These are phyloP conservation scores for Protomyces macrosporus DNA, from an alignment of 1,139 yeast species.

Conservation along the genomic window DNA sequence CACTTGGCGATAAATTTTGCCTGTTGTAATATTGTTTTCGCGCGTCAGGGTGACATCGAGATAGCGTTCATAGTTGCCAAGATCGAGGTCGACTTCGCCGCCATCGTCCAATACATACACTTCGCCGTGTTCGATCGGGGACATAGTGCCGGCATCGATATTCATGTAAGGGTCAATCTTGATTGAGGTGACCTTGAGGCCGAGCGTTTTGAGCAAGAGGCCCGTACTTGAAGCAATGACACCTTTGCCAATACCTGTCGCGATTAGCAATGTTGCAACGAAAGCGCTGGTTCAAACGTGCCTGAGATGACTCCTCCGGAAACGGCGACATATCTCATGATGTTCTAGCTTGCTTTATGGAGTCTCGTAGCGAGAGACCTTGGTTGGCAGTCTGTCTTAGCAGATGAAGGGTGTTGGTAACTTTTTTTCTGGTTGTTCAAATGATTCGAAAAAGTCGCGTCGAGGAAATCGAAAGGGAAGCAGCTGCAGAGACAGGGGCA, in stretches of 20 bases:
- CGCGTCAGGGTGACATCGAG: constrained; percentile 84
- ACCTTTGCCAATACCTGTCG: constrained; percentile 98
- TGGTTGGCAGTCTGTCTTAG: background rate
- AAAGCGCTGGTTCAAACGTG: background rate
- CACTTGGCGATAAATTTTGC: constrained; percentile 90
- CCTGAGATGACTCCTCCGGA: constrained; percentile 62
- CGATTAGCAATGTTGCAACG: constrained; percentile 83
- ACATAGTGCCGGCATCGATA: constrained; percentile 99
- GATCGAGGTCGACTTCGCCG: constrained; percentile 96
- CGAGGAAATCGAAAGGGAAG: background rate
- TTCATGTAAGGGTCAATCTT: constrained; percentile 98
- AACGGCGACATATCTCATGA: constrained; percentile 96
- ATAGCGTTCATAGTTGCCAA: constrained; percentile 97
- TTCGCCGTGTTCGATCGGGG: constrained; percentile 98
- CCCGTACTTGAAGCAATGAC: constrained; percentile 97
- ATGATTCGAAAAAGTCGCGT: background rate
- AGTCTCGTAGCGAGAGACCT: too few relatives aligned
- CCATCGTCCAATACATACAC: constrained; percentile 97
- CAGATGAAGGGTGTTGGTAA: background rate
- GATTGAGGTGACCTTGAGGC: constrained; percentile 91
- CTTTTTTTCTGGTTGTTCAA: background rate
- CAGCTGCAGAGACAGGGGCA: background rate
- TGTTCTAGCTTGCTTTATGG: too few relatives aligned
- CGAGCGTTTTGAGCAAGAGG: constrained; percentile 83
- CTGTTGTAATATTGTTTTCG: constrained; percentile 96